Percentiles rank a stretch among this genome's conserved stretches.
These are phyloP conservation scores for Pseudocercospora fijiensis DNA, from an alignment of 2,329 filamentous ascomycete species.

Conservation along the genomic window DNA sequence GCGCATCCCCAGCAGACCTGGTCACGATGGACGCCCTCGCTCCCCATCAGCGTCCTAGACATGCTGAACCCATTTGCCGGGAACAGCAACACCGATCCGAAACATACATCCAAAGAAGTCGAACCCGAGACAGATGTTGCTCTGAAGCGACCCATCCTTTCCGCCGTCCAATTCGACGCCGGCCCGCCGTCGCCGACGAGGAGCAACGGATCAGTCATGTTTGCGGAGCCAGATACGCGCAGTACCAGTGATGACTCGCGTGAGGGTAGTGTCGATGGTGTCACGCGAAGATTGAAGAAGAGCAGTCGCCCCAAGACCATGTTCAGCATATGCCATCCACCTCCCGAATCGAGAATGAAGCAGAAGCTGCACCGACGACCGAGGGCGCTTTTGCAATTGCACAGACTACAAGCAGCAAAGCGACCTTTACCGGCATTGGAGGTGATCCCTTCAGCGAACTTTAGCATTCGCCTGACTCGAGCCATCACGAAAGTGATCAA, in stretches of 20 bases:
- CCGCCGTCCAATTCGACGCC: conserved; percentile 20
- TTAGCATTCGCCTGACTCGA: conserved; percentile 59
- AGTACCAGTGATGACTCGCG: conserved; percentile 34
- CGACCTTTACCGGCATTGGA: conserved; percentile 69
- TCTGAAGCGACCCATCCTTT: conserved; percentile 25
- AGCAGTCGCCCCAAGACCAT: conserved; percentile 56
- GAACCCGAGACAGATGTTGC: conserved; percentile 7
- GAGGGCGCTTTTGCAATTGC: conserved; percentile 68
- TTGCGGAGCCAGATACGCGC: conserved; percentile 36
- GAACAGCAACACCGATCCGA: conserved; percentile 11
- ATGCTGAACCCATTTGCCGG: conserved; percentile 35
- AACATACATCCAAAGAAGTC: conserved; percentile 8
- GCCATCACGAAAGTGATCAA: conserved; percentile 64
- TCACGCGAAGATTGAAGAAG: conserved; percentile 29
- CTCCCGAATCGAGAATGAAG: conserved; percentile 54
- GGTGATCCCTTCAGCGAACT: conserved; percentile 61
- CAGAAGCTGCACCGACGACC: conserved; percentile 67
- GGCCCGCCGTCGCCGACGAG: conserved; percentile 31
- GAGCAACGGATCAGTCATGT: conserved; percentile 35
- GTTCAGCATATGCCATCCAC: conserved; percentile 68
- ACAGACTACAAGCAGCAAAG: conserved; percentile 60
- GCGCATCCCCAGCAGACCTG: conserved; percentile 18
- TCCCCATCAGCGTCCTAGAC: conserved; percentile 32
- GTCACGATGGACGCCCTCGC: conserved; percentile 34
- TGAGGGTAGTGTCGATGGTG: conserved; percentile 35